A percentile compares a stretch with the other conserved stretches of the same genome.
phyloP scores from a whole-genome alignment of 495 filamentous ascomycete genomes.

The Annulohypoxylon maeteangense region DNA sequence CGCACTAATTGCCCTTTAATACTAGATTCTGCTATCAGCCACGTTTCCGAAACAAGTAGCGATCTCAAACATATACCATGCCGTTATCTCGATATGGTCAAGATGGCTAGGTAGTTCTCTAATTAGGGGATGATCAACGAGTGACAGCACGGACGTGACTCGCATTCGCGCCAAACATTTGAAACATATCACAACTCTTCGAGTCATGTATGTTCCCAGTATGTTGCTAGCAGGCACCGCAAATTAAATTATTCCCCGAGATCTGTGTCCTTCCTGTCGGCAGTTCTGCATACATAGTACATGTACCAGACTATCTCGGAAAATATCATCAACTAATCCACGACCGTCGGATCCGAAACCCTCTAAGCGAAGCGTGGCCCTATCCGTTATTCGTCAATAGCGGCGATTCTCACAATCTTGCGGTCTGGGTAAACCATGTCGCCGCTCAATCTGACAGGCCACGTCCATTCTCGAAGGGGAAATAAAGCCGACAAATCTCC shows the following conservation, averaged over 20 bases:
- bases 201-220: too few relatives aligned
- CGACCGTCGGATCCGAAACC: neutral
- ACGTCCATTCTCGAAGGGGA: neutral
- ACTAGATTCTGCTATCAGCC: neutral
- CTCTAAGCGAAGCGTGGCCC: neutral
- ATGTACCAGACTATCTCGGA: neutral
- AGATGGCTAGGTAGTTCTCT: neutral
- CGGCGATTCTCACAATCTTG: neutral
- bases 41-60: neutral
- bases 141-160: constrained; percentile 18
- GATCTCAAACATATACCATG: neutral
- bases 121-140: constrained; percentile 1
- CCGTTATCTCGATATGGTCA: neutral
- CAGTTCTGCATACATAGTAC: too few relatives aligned
- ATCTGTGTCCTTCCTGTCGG: constrained; percentile 2
- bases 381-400: neutral
- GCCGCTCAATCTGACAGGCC: neutral
- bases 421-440: neutral
- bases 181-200: constrained; percentile 16
- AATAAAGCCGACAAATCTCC: neutral
- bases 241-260: constrained; percentile 18
- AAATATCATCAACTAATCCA: neutral
- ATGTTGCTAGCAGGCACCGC: too few relatives aligned
- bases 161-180: constrained; percentile 8
- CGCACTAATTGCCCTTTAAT: neutral